Conservation (phyloP, 768 basidiomycete genomes). For the Cubamyces lactineus region DNA sequence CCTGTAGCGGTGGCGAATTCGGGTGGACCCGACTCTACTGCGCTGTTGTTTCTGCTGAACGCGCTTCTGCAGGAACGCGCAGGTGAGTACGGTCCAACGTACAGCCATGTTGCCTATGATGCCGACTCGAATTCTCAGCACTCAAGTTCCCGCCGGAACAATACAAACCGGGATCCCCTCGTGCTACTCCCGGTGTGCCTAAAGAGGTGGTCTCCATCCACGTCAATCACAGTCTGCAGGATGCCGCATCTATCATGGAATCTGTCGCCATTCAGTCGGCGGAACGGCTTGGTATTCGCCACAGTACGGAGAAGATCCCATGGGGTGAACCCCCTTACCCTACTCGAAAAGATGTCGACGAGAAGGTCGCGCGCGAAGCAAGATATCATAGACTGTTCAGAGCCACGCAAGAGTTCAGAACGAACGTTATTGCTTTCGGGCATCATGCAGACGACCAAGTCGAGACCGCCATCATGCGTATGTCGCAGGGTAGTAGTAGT, state of each 20-base stretch:
- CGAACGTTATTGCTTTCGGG: constrained; percentile 59
- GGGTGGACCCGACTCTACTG: constrained; percentile 83
- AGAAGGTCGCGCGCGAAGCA: constrained; percentile 53
- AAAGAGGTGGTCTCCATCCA: constrained; percentile 56
- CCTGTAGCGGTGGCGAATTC: constrained; percentile 72
- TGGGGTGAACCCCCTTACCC: constrained; percentile 65
- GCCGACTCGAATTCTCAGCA: not conserved
- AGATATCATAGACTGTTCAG: constrained; percentile 55
- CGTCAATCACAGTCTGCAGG: constrained; percentile 73
- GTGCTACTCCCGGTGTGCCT: constrained; percentile 24
- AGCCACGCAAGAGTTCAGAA: constrained; percentile 44
- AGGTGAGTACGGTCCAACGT: constrained; percentile 14
- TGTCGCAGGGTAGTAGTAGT: constrained; percentile 57
- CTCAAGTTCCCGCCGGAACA: not conserved
- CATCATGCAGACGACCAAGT: constrained; percentile 87
- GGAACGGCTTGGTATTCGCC: constrained; percentile 44
- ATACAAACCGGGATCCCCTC: not conserved
- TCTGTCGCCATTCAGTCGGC: constrained; percentile 49
- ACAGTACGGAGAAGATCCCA: constrained; percentile 50
- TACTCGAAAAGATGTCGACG: constrained; percentile 50
- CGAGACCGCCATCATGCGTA: constrained; percentile 76
- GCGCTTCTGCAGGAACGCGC: constrained; percentile 15
- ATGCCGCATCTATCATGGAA: constrained; percentile 59
- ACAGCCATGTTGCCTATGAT: not conserved
- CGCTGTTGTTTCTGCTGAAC: constrained; percentile 67